phyloP scores from a whole-genome alignment of 1,284 basidiomycete genomes.

The Coniferiporia sulphurascens region DNA sequence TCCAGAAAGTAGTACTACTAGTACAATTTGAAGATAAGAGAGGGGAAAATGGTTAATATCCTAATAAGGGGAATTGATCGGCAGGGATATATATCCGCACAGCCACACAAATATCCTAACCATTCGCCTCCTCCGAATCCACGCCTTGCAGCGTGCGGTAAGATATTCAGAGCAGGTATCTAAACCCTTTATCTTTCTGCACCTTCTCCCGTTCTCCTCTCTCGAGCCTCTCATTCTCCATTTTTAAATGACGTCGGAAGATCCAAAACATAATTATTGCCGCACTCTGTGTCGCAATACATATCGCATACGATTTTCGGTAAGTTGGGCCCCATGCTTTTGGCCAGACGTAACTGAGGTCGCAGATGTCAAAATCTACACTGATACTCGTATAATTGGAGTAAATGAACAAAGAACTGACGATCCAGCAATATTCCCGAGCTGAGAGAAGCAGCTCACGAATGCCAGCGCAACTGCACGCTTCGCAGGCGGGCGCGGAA shows the following conservation, averaged over 20 bases:
- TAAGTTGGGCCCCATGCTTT: constrained; percentile 34
- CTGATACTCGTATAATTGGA: background rate
- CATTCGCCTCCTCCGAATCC: too few species aligned
- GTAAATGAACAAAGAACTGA: constrained; percentile 18
- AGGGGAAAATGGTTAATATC: too few species aligned
- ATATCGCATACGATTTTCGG: constrained; percentile 41
- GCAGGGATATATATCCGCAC: too few species aligned
- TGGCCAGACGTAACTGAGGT: constrained; percentile 34
- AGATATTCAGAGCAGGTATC: constrained; percentile 21
- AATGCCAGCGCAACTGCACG: constrained; percentile 37
- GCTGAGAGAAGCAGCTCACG: constrained; percentile 30
- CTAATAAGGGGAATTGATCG: too few species aligned
- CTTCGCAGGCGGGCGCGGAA: constrained; percentile 36
- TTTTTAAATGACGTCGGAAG: constrained; percentile 38
- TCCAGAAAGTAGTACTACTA: too few species aligned
- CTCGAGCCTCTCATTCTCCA: constrained; percentile 32
- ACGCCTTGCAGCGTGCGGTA: background rate
- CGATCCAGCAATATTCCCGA: constrained; percentile 30
- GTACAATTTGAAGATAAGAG: too few species aligned
- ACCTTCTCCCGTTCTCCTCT: constrained; percentile 28
- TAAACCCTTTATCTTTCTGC: constrained; percentile 25
- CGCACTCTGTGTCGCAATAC: constrained; percentile 37
- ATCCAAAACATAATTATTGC: constrained; percentile 44
- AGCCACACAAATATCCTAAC: too few species aligned
- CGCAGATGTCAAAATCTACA: constrained; percentile 20